Conservation (phyloP, 78 protist species). For the Neovahlkampfia damariscottae region DNA sequence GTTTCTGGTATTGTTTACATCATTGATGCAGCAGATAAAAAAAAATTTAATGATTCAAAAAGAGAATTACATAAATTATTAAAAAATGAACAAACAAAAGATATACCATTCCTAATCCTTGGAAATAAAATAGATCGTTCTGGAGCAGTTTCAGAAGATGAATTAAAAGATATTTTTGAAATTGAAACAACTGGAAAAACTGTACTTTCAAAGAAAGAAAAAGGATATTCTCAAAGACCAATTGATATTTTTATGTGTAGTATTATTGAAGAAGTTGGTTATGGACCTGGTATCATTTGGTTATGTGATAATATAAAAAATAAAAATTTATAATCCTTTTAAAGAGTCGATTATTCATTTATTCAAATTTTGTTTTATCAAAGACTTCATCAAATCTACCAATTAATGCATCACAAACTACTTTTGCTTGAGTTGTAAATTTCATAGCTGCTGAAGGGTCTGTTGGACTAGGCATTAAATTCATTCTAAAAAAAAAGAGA, state of each 20-base stretch:
- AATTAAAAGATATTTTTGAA: conserved; percentile 69
- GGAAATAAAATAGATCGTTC: conserved; percentile 98
- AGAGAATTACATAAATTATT: conserved; percentile 68
- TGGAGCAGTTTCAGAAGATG: conserved; percentile 73
- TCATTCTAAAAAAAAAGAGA: no score
- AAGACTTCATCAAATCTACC: no score
- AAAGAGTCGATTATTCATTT: no score
- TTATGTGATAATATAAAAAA: conserved; percentile 16
- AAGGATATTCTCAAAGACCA: conserved; percentile 59
- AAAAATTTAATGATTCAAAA: conserved; percentile 81
- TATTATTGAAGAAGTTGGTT: conserved; percentile 79
- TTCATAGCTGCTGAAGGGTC: no score
- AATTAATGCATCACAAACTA: no score
- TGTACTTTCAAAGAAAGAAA: conserved; percentile 30
- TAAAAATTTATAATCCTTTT: not conserved
- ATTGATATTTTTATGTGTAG: conserved; percentile 96
- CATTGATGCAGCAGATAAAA: conserved; percentile 79
- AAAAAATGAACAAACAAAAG: conserved; percentile 47
- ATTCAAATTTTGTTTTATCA: no score
- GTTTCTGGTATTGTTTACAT: conserved; percentile 89
- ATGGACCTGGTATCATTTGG: conserved; percentile 80
- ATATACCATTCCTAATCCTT: conserved; percentile 89
- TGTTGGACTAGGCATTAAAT: no score
- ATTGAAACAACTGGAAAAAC: conserved; percentile 75
- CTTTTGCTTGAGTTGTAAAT: no score